Evolutionary conservation across 768 basidiomycete genomes (phyloP), one percentile per base, ranked within the genome.

Genomic region (Hirschioporus abietinus): DNA sequence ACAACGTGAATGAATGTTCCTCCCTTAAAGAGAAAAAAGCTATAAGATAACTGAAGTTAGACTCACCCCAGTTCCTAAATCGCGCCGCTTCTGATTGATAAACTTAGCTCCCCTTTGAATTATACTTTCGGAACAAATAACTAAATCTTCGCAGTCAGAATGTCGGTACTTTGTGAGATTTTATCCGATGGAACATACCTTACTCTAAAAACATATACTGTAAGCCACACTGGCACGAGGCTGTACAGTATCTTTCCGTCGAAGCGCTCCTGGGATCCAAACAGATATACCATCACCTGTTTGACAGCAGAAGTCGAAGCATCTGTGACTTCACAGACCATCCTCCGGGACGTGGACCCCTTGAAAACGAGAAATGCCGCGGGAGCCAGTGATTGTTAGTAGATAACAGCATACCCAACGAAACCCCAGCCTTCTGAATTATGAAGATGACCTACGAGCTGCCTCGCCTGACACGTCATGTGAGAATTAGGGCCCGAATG

Each of bases 21-120:
- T 52, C 42, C 42, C 2, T 52, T 52, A 52, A 5, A 2, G 3
- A 52, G 42, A 52, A 52, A 52, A 52, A 52, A 52, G 42, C 42
- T 52, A 52, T 52, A 52, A 52, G 42, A 52, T 52, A 52, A 52
- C 42, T 52, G 42, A 20, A 52, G 42, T 52, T 52, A 52, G 42
- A 52, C 42, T 52, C 42, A 52, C 42, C 42, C 42, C 20, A 20
- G 42, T 52, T 52, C 42, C 42, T 52, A 52, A 52, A 20, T 12
- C 20, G 20, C 20, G 12, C 15, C 12, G 42, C 42, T 52, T 52
- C 42, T 52, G 42, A 20, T 52, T 15, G 12, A 5, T 52, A 12
- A 2, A 52, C 20, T 52, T 15, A 20, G 42, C 20, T 52, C 42
- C 42, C 12, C 42, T 3, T 52, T 20, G 12, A 1, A 52, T 15